Evolutionary conservation across 495 filamentous ascomycete species (phyloP), one percentile per base, ranked within the genome.

Genomic region (Hypoxylon fragiforme): DNA sequence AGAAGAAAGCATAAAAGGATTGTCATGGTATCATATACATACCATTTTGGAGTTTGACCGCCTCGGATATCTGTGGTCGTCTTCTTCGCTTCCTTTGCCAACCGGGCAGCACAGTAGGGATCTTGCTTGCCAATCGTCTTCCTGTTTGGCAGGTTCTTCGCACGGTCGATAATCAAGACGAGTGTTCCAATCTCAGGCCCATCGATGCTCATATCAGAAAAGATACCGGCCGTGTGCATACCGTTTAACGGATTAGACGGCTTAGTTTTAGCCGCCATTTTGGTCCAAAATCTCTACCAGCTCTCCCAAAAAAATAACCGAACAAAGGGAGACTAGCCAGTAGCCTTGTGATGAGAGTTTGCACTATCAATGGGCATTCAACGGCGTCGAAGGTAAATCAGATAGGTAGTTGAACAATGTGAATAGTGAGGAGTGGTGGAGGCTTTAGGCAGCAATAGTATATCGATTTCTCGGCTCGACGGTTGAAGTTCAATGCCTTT

Each of bases 101-200:
- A 72, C 36, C 94, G 80, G 28, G 89, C 91, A 38, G 95, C 92
- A 72, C 91, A 96, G 67, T 97, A 99, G 5, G 95, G 92, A 68
- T 97, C 91, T 73, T 99, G 94, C 74, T 99, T 99, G 46, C 95
- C 92, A 79, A 97, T 95, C 2, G 90, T 90, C 76, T 92, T 92
- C 54, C 90, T 76, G 70, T 97, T 99, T 32, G 95, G 94, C 46
- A 99, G 76, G 67, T 99, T 99, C 81, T 95, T 97, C 44, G 88
- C 90, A 38, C 89, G 81, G 70, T 99, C 95, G 55, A 99, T 80
- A 54, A 99, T 84, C 31, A 91, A 79, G 37, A 99, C 90, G 58
- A 99, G 77, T 0, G 91, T 97, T 31, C 94, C 94, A 67, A 97
- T 96, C 32, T 91, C 82, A 3, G 94, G 94, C 0, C 94, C 94